Conservation (phyloP, 768 basidiomycete species). For the Rhodotorula diobovata region DNA sequence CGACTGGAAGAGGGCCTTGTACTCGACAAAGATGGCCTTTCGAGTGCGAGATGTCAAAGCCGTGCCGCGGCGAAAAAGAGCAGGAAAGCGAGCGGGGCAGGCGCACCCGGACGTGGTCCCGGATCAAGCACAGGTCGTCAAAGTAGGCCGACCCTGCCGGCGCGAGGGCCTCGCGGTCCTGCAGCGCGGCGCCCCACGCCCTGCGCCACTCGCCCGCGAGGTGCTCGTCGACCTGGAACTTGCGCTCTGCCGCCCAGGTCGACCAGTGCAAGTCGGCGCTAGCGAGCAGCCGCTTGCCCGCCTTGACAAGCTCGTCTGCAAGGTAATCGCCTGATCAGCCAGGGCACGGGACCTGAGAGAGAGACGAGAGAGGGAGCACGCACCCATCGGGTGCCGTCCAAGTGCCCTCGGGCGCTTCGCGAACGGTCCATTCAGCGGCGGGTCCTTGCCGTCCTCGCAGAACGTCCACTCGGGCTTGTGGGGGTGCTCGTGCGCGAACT, state of each 20-base stretch:
- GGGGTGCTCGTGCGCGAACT: slow-evolving; percentile 1
- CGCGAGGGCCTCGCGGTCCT: background rate
- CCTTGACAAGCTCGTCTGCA: slow-evolving; percentile 6
- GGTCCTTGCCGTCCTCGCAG: background rate
- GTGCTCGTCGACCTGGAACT: slow-evolving; percentile 14
- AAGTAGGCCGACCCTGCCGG: background rate
- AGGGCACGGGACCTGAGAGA: no score
- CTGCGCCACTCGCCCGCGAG: slow-evolving; percentile 9
- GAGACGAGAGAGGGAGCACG: background rate
- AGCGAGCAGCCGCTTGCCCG: no score
- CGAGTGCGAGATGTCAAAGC: background rate
- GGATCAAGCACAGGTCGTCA: slow-evolving; percentile 9
- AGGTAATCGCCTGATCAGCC: no score
- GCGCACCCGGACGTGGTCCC: slow-evolving; percentile 13
- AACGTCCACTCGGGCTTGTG: slow-evolving; percentile 9
- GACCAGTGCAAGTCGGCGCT: background rate
- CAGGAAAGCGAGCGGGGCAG: background rate
- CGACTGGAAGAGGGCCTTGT: background rate
- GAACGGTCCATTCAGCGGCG: background rate
- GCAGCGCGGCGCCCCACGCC: background rate
- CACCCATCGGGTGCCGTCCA: slow-evolving; percentile 21
- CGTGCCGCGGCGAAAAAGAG: rapidly evolving
- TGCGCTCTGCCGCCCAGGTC: background rate
- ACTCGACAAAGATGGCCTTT: slow-evolving; percentile 15
- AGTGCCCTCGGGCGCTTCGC: background rate